Percentiles rank a stretch among this genome's conserved stretches.
Conservation (phyloP, 2,329 filamentous ascomycete genomes). For the Fusarium pseudocircinatum region DNA sequence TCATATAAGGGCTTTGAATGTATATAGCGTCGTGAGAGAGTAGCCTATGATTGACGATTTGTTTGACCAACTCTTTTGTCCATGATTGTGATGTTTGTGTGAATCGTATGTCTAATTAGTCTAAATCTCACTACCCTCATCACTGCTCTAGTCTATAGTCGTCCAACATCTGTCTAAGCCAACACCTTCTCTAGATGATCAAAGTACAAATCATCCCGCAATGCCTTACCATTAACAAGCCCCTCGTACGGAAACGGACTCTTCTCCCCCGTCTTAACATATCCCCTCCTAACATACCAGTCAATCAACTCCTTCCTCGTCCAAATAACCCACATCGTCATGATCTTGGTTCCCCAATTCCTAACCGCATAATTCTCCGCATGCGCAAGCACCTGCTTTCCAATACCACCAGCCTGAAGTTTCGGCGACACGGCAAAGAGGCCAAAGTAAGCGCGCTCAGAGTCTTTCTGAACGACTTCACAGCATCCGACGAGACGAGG, state of each 20-base stretch:
- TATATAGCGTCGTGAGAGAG: conserved; percentile 33
- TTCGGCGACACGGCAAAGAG: conserved; percentile 58
- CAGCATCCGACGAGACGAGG: conserved; percentile 54
- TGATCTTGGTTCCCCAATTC: conserved; percentile 44
- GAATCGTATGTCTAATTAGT: neutral
- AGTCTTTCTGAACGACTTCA: conserved; percentile 49
- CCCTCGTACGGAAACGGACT: conserved; percentile 55
- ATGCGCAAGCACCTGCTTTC: conserved; percentile 51
- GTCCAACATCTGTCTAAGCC: neutral
- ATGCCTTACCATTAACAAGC: conserved; percentile 48
- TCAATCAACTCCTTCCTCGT: conserved; percentile 54
- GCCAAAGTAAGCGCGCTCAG: conserved; percentile 54
- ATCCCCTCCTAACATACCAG: conserved; percentile 58
- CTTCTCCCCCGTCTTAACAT: conserved; percentile 51
- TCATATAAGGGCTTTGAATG: conserved; percentile 29
- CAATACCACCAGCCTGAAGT: conserved; percentile 56
- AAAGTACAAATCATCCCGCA: conserved; percentile 58
- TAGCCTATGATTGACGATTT: conserved; percentile 32
- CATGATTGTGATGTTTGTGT: neutral
- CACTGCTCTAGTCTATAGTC: neutral
- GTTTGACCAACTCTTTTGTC: neutral
- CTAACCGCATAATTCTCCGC: conserved; percentile 52
- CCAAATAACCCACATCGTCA: conserved; percentile 59
- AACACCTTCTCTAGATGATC: conserved; percentile 53
- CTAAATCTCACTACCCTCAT: neutral